phyloP scores from a whole-genome alignment of 2,329 filamentous ascomycete genomes.

The Phoma sp. region DNA sequence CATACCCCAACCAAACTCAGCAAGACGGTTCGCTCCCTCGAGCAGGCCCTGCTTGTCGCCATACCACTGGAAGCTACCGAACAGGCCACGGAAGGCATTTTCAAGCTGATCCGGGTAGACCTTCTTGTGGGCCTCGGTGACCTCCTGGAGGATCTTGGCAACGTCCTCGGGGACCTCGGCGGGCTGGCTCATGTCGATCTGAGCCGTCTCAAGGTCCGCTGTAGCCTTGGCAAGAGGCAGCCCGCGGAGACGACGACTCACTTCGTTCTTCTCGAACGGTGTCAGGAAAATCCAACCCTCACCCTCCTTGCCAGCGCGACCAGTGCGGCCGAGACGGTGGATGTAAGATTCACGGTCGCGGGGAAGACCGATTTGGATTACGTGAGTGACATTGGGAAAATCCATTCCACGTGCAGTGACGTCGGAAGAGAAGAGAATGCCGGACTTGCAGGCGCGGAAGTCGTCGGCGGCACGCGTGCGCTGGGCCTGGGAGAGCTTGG shows the following conservation, averaged over 20 bases:
- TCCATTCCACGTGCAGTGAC: slow-evolving; percentile 62
- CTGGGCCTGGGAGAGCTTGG: slow-evolving; percentile 72
- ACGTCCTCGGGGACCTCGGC: slow-evolving; percentile 52
- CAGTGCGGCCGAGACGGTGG: slow-evolving; percentile 61
- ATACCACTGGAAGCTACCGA: slow-evolving; percentile 61
- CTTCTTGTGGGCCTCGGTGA: slow-evolving; percentile 54
- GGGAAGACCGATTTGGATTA: slow-evolving; percentile 60
- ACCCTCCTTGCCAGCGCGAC: slow-evolving; percentile 74
- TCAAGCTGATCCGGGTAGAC: slow-evolving; percentile 54
- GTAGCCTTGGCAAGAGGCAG: slow-evolving; percentile 67
- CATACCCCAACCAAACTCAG: slow-evolving; percentile 58
- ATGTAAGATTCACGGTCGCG: slow-evolving; percentile 58
- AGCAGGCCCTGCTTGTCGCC: slow-evolving; percentile 52
- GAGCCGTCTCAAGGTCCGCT: slow-evolving; percentile 59
- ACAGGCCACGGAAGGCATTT: slow-evolving; percentile 63
- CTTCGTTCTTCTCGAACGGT: slow-evolving; percentile 59
- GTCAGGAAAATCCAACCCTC: slow-evolving; percentile 73
- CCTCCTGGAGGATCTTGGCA: slow-evolving; percentile 55
- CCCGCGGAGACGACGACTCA: slow-evolving; percentile 61
- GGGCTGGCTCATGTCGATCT: slow-evolving; percentile 54
- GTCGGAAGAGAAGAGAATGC: slow-evolving; percentile 60
- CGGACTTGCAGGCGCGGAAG: slow-evolving; percentile 72
- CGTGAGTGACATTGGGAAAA: slow-evolving; percentile 61
- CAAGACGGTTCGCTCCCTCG: slow-evolving; percentile 54
- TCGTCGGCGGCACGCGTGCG: slow-evolving; percentile 74